Evolutionary conservation across 2,329 filamentous ascomycete genomes (phyloP), one percentile per base, ranked within the genome.

Genomic region (Onygenales sp.): DNA sequence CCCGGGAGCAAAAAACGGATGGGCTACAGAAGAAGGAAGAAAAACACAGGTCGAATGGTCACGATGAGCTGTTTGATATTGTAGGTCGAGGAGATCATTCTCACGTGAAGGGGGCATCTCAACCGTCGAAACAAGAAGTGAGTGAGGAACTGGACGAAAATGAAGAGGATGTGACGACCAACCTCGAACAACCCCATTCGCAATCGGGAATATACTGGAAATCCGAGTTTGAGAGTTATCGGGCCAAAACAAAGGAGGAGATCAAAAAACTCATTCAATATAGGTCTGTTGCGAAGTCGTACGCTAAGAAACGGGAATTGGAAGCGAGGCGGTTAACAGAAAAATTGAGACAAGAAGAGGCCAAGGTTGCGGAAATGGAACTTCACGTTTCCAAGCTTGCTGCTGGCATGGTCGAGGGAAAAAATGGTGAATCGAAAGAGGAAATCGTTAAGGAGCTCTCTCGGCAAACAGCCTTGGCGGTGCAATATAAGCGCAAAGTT

Each of bases 171-270:
- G 71, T 75, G 34, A 81, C 78, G 0, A 65, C 76, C 21, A 80
- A 82, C 56, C 60, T 81, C 11, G 69, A 74, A 32, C 74, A 80
- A 42, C 80, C 81, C 2, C 72, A 74, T 21, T 81, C 79, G 0
- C 76, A 79, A 50, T 82, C 79, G 4, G 80, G 79, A 2, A 77
- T 76, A 58, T 82, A 82, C 60, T 84, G 81, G 81, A 83, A 83
- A 63, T 71, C 74, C 9, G 77, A 83, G 56, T 83, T 80, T 59
- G 78, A 83, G 52, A 73, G 69, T 40, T 84, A 84, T 60, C 72
- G 80, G 13, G 71, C 73, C 21, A 77, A 74, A 47, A 83, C 80
- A 37, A 77, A 81, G 55, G 73, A 72, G 40, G 81, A 85, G 61
- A 78, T 83, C 62, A 80, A 77, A 62, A 81, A 79, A 59, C 70